Evolutionary conservation across 768 basidiomycete species (phyloP).

Genomic region (Guyanaporus albipodus): DNA sequence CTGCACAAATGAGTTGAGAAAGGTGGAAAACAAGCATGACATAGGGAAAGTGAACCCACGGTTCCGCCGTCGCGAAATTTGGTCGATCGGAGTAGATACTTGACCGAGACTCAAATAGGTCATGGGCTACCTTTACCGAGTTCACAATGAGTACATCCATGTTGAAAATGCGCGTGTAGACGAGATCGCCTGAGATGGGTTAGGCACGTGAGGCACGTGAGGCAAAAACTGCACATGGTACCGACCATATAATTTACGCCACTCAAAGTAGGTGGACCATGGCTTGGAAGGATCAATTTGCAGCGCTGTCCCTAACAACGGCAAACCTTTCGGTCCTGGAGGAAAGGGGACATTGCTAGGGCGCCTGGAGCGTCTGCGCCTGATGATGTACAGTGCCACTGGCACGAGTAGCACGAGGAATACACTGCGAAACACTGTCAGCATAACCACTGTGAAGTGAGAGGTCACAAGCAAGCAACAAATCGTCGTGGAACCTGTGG

Average conservation of each 20-base stretch:
- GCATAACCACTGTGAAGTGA: constrained; percentile 1
- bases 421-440: neutral
- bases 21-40: neutral
- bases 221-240: neutral
- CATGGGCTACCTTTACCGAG: constrained; percentile 22
- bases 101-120: constrained; percentile 29
- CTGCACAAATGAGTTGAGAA: constrained; percentile 4
- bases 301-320: constrained; percentile 25
- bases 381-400: constrained; percentile 10
- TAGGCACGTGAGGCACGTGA: neutral
- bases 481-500: too few species aligned
- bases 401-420: constrained; percentile 9
- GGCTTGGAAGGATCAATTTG: constrained; percentile 28
- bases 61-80: constrained; percentile 19
- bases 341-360: constrained; percentile 31
- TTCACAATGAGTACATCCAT: constrained; percentile 28
- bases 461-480: neutral
- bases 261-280: constrained; percentile 33
- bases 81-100: constrained; percentile 35
- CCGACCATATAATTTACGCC: constrained; percentile 27
- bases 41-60: constrained; percentile 8
- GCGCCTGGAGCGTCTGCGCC: neutral
- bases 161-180: constrained; percentile 20
- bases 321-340: constrained; percentile 50
- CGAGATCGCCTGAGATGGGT: constrained; percentile 17